These are phyloP conservation scores for Conticribra guillardii DNA, from an alignment of 108 stramenopile genomes.

Conservation along the genomic window DNA sequence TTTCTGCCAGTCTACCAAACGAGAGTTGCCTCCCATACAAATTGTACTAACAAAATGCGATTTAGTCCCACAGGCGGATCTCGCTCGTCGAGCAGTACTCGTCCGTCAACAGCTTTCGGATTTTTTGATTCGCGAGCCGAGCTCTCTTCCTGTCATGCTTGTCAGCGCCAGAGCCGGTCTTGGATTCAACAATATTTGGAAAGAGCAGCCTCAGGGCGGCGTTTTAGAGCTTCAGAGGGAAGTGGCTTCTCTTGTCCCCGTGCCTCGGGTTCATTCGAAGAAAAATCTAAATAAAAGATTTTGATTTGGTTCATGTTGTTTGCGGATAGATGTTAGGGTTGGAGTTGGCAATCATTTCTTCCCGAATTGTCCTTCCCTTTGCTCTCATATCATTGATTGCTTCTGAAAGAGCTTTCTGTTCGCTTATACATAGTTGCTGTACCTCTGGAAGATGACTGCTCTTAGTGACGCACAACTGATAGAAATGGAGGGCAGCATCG, in stretches of 20 bases:
- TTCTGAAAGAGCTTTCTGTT: not conserved
- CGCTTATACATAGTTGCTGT: not conserved
- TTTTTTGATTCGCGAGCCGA: conserved; percentile 68
- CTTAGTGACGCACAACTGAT: conserved; percentile 6
- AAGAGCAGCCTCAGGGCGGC: conserved; percentile 55
- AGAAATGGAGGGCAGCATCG: conserved; percentile 10
- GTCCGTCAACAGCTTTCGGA: conserved; percentile 77
- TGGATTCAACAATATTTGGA: conserved; percentile 59
- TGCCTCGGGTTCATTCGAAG: conserved; percentile 14
- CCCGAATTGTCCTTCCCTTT: not conserved
- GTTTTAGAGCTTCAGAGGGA: conserved; percentile 81
- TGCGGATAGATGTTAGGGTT: no score
- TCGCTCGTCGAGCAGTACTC: conserved; percentile 71
- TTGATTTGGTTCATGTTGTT: no score
- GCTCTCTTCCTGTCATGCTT: conserved; percentile 75
- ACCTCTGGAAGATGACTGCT: not conserved
- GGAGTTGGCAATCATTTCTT: no score
- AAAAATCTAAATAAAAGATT: not conserved
- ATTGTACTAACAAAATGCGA: conserved; percentile 87
- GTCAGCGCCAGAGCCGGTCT: conserved; percentile 72
- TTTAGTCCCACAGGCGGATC: conserved; percentile 70
- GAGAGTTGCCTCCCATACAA: conserved; percentile 79
- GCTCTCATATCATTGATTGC: not conserved
- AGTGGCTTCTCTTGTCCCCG: conserved; percentile 62
- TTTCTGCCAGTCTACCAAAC: conserved; percentile 19